Percentiles rank a stretch among this genome's conserved stretches.
Evolutionary conservation across 2,329 filamentous ascomycete genomes (phyloP).

Genomic region (Fusarium pininemorale): DNA sequence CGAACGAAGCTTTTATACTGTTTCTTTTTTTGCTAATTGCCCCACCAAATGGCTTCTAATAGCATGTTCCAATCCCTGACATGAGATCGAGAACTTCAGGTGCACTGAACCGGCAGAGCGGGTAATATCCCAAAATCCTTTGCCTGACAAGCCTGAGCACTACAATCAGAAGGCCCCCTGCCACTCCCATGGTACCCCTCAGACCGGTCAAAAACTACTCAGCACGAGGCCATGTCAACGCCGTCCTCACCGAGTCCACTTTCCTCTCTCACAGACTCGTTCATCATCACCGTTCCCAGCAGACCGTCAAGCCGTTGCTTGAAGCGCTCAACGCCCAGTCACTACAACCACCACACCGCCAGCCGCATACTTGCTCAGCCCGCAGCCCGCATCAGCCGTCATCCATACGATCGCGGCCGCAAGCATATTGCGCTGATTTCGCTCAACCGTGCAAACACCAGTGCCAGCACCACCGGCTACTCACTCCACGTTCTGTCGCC

Average conservation of each 20-base stretch:
- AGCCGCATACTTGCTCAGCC: conserved; percentile 42
- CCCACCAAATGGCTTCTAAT: conserved; percentile 2
- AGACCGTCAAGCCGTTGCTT: conserved; percentile 42
- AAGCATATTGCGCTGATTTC: conserved; percentile 38
- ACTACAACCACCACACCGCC: conserved; percentile 45
- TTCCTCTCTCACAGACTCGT: conserved; percentile 50
- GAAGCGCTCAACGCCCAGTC: conserved; percentile 43
- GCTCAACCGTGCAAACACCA: conserved; percentile 32
- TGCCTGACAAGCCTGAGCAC: conserved; percentile 27
- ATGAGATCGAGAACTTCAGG: conserved; percentile 38
- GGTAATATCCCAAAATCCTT: conserved; percentile 35
- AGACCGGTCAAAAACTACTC: conserved; percentile 54
- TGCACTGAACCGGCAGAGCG: conserved; percentile 38
- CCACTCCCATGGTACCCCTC: conserved; percentile 50
- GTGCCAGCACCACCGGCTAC: conserved; percentile 18
- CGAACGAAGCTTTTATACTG: conserved; percentile 16
- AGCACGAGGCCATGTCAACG: conserved; percentile 50
- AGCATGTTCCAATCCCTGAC: conserved; percentile 22
- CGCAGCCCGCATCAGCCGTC: conserved; percentile 41
- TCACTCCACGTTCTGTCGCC: conserved; percentile 25
- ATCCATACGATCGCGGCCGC: conserved; percentile 44
- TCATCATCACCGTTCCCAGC: conserved; percentile 47
- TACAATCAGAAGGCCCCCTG: conserved; percentile 43
- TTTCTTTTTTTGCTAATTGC: neutral
- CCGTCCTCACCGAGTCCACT: conserved; percentile 54